These are phyloP conservation scores for Globisporangium spiculum DNA, from an alignment of 352 stramenopile genomes.

Conservation along the genomic window DNA sequence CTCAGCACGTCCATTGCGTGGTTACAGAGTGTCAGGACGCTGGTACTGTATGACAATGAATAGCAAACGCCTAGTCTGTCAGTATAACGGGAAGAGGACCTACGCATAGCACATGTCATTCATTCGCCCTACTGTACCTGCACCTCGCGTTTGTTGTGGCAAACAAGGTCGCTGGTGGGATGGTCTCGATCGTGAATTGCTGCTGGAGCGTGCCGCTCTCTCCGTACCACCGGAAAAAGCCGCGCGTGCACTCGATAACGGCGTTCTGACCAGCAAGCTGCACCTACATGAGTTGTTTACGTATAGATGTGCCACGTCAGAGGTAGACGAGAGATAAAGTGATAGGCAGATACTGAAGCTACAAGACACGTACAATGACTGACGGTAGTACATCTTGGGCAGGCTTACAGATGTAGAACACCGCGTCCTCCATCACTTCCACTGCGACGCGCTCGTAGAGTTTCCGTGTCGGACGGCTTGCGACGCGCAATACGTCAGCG, in stretches of 20 bases:
- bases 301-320: background rate
- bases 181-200: conserved; percentile 63
- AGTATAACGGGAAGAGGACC: background rate
- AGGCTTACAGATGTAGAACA: conserved; percentile 30
- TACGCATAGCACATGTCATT: background rate
- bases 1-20: conserved; percentile 15
- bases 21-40: conserved; percentile 10
- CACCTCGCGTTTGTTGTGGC: background rate
- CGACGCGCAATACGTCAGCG: conserved; percentile 40
- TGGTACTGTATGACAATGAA: background rate
- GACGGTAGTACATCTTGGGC: background rate
- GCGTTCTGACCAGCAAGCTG: background rate
- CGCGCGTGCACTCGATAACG: conserved; percentile 27
- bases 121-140: background rate
- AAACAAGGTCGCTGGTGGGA: conserved; percentile 31
- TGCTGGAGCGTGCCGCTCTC: conserved; percentile 27
- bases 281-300: conserved; percentile 4
- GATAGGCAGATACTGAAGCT: background rate
- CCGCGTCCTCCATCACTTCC: conserved; percentile 30
- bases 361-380: background rate
- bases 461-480: conserved; percentile 32
- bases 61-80: background rate
- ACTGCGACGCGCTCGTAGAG: conserved; percentile 40
- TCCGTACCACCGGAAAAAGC: conserved; percentile 53
- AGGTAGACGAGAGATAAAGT: background rate